Evolutionary conservation across 2,329 filamentous ascomycete genomes (phyloP).

Genomic region (Aspergillus pseudoglaucus): DNA sequence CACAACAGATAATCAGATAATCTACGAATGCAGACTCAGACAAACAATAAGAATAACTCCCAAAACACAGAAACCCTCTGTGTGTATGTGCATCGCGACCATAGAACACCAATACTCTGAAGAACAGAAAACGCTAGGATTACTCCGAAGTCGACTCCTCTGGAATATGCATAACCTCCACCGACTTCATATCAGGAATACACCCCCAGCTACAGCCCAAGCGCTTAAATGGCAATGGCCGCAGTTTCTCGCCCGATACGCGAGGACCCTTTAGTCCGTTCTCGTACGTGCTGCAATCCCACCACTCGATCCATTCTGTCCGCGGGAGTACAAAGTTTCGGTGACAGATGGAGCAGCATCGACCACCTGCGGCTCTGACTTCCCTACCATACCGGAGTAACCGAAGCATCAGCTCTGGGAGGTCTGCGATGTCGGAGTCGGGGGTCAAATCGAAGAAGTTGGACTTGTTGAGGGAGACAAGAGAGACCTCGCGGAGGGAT

Average conservation of each 20-base stretch:
- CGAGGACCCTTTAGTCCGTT: slow-evolving; percentile 31
- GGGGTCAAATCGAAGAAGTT: slow-evolving; percentile 31
- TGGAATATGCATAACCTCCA: background rate
- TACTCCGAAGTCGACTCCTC: background rate
- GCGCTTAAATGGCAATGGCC: slow-evolving; percentile 35
- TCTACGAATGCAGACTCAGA: too few species aligned
- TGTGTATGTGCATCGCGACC: too few species aligned
- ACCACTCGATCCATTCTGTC: slow-evolving; percentile 41
- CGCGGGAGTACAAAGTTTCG: slow-evolving; percentile 36
- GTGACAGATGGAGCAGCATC: slow-evolving; percentile 36
- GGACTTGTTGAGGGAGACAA: slow-evolving; percentile 33
- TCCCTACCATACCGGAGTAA: slow-evolving; percentile 30
- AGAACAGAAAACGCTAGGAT: background rate
- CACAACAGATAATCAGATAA: too few species aligned
- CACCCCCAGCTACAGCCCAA: slow-evolving; percentile 38
- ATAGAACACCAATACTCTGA: too few species aligned
- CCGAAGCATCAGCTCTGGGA: slow-evolving; percentile 27
- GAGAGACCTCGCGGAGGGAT: slow-evolving; percentile 38
- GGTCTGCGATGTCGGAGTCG: slow-evolving; percentile 28
- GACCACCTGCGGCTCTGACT: slow-evolving; percentile 32
- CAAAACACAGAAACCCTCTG: too few species aligned
- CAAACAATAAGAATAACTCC: too few species aligned
- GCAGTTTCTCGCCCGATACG: slow-evolving; percentile 22
- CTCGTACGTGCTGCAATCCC: slow-evolving; percentile 36
- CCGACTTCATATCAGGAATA: slow-evolving; percentile 14